Conservation (phyloP, 176 grass and related monocot genomes). For the Eleusine coracana region DNA sequence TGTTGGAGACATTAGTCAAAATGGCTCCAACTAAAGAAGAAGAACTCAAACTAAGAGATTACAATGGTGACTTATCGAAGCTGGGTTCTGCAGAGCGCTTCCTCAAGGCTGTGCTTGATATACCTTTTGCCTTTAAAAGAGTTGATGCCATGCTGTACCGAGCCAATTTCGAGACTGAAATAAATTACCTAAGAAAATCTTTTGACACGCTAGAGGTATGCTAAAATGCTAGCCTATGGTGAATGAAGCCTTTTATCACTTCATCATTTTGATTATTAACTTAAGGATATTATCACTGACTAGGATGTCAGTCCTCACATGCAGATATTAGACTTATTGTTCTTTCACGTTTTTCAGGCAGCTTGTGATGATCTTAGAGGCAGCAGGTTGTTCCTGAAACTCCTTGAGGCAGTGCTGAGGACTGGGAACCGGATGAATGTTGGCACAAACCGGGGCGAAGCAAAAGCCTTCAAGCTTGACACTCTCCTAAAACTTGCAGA, state of each 20-base stretch:
- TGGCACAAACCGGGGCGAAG: slow-evolving; percentile 87
- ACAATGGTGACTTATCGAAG: slow-evolving; percentile 69
- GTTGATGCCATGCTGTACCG: slow-evolving; percentile 96
- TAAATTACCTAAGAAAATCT: slow-evolving; percentile 87
- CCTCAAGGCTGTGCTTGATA: slow-evolving; percentile 83
- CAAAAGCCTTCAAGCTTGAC: slow-evolving; percentile 96
- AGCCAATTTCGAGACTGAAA: slow-evolving; percentile 95
- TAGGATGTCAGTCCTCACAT: not conserved
- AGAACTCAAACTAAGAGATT: slow-evolving; percentile 85
- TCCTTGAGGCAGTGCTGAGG: slow-evolving; percentile 89
- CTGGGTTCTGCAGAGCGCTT: slow-evolving; percentile 89
- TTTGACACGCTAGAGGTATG: slow-evolving; percentile 93
- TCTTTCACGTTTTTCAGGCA: slow-evolving; percentile 57
- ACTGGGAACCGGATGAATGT: slow-evolving; percentile 99
- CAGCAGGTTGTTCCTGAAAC: slow-evolving; percentile 88
- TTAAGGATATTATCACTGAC: not conserved
- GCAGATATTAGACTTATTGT: slow-evolving; percentile 23
- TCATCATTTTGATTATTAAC: slow-evolving; percentile 10
- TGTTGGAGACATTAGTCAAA: slow-evolving; percentile 97
- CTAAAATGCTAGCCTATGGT: not conserved
- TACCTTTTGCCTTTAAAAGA: slow-evolving; percentile 98
- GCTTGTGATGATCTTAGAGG: slow-evolving; percentile 89
- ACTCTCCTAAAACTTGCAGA: slow-evolving; percentile 97
- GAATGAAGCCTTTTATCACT: slow-evolving; percentile 3
- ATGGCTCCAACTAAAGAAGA: slow-evolving; percentile 99